Conservation (phyloP, 1,284 basidiomycete genomes). For the Erythrobasidium hasegawianum region DNA sequence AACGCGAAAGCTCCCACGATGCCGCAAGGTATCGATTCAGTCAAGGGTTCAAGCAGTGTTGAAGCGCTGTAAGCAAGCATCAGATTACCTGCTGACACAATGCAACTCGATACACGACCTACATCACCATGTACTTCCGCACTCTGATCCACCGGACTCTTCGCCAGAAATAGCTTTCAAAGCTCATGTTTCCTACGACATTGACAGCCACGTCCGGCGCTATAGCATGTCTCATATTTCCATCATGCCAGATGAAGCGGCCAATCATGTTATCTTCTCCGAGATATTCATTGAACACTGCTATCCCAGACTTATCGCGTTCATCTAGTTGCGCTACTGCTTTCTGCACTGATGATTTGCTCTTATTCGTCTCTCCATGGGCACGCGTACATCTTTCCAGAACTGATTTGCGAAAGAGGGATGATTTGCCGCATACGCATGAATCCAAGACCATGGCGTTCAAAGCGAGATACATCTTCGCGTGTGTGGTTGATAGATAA, state of each 20-base stretch:
- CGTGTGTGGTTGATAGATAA: conserved; percentile 94
- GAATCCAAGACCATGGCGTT: conserved; percentile 81
- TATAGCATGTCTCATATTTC: conserved; percentile 76
- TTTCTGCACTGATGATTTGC: conserved; percentile 3
- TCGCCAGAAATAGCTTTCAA: conserved; percentile 75
- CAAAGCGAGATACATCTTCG: conserved; percentile 98
- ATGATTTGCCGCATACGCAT: conserved; percentile 96
- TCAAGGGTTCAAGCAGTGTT: conserved; percentile 81
- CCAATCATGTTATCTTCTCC: conserved; percentile 97
- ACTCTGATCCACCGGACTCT: conserved; percentile 91
- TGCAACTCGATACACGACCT: neutral
- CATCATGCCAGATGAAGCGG: conserved; percentile 81
- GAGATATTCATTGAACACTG: conserved; percentile 75
- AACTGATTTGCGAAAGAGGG: conserved; percentile 86
- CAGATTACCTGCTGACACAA: neutral
- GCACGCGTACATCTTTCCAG: conserved; percentile 56
- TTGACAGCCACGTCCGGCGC: conserved; percentile 84
- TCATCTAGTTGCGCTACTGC: conserved; percentile 13
- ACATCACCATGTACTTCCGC: conserved; percentile 80
- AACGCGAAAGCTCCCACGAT: conserved; percentile 61
- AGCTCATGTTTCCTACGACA: conserved; percentile 76
- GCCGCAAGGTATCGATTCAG: conserved; percentile 72
- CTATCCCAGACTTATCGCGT: conserved; percentile 55
- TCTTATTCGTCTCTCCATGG: conserved; percentile 35
- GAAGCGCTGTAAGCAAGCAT: conserved; percentile 53